Evolutionary conservation across 495 filamentous ascomycete species (phyloP), one percentile per base, ranked within the genome.

Genomic region (Elasticomyces elasticus): DNA sequence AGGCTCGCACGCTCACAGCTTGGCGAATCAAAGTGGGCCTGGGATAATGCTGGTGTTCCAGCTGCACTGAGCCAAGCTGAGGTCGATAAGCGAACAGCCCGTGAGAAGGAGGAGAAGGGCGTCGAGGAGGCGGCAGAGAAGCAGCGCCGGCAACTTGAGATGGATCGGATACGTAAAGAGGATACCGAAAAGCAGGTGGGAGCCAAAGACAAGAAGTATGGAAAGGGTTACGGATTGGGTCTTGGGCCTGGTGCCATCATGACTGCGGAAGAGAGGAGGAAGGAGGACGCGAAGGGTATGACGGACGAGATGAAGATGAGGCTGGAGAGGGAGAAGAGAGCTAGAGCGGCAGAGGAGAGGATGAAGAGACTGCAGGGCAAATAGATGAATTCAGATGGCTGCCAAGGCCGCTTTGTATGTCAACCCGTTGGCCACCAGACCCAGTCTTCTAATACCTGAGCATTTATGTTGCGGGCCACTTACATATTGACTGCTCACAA

Each of bases 311-410:
- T 85, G 79, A 78, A 79, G 65, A 77, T 81, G 82, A 76, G 76
- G 64, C 59, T 95, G 60, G 89, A 95, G 65, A 74, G 87, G 66
- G 87, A 88, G 69, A 76, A 82, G 48, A 83, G 87, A 62, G 89
- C 86, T 12, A 79, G 88, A 54, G 89, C 89, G 13, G 88, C 87
- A 2, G 89, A 95, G 71, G 90, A 90, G 73, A 80, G 91, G 59
- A 78, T 96, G 37, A 79, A 73, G 66, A 70, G 79, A 61, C 73
- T 89, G 77, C 76, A 75, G 54, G 71, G 56, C 38, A 43, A 24
- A 30, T 57, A 35, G 30, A 15, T 15, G 30, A 33, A 33, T 33
- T 33, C 7, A 7, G 30, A 15, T 33, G 7, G 7, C 30, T 15
- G 30, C 7, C 7, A 15, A 7, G 30, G 7, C 30, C 30, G 30